Evolutionary conservation across 495 filamentous ascomycete species (phyloP), one percentile per base, ranked within the genome.

Genomic region (Podospora sp.): DNA sequence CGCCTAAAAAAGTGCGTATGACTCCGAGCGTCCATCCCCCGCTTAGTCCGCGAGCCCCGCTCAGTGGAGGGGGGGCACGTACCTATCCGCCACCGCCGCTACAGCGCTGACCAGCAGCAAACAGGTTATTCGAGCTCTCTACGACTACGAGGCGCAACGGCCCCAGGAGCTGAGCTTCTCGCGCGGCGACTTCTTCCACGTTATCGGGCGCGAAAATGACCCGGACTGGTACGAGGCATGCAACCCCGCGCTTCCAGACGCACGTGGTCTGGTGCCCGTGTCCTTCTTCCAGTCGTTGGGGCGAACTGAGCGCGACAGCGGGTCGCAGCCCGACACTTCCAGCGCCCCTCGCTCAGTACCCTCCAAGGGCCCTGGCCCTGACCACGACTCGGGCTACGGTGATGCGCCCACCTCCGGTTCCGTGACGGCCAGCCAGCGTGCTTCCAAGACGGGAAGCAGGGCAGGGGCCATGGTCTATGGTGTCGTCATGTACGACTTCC

Each of bases 151-250:
- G 69, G 91, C 92, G 58, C 84, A 89, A 73, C 87, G 84, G 36
- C 79, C 85, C 16, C 89, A 94, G 75, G 92, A 97, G 81, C 84
- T 99, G 71, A 89, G 89, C 69, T 99, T 99, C 79, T 89, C 88
- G 71, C 90, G 92, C 73, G 95, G 95, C 71, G 95, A 99, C 76
- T 99, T 98, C 80, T 96, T 99, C 78, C 94, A 98, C 82, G 96
- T 99, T 63, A 94, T 98, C 78, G 93, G 92, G 74, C 90, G 94
- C 73, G 95, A 98, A 81, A 89, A 97, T 83, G 94, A 98, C 76
- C 78, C 78, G 21, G 92, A 96, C 77, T 99, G 95, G 95, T 99
- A 98, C 84, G 95, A 98, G 82, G 95, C 95, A 20, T 98, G 94
- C 82, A 99, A 99, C 79, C 95, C 95, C 65, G 87, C 93, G 65